Percentiles rank a stretch among this genome's conserved stretches.
Evolutionary conservation across 148 eudicot species (phyloP).

Genomic region (Chenopodium quinoa): DNA sequence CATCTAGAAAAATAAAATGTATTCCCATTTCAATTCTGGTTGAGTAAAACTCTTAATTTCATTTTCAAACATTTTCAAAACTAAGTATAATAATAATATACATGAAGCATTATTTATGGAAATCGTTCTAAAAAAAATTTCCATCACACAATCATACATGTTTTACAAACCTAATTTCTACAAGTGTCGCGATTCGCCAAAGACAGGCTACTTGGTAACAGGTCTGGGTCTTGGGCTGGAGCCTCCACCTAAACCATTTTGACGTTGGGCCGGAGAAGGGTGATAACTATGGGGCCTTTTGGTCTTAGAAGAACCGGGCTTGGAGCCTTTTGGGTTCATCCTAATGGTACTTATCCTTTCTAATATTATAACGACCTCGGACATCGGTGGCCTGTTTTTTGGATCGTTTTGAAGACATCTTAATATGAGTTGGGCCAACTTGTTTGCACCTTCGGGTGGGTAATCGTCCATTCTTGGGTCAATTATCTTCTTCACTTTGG

Average conservation of each 20-base stretch:
- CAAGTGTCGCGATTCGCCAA: neutral
- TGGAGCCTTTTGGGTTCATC: constrained; percentile 33
- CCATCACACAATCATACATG: neutral
- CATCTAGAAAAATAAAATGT: no score
- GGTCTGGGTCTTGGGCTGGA: constrained; percentile 18
- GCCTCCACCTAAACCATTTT: constrained; percentile 3
- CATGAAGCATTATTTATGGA: no score
- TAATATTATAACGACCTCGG: constrained; percentile 46
- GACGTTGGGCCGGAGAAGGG: constrained; percentile 15
- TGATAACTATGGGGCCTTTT: constrained; percentile 10
- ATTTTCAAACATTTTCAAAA: no score
- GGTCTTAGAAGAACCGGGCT: constrained; percentile 20
- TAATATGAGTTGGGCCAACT: constrained; percentile 49
- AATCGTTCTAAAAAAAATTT: no score
- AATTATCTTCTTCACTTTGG: constrained; percentile 48
- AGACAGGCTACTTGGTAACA: neutral
- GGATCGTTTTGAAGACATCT: constrained; percentile 58
- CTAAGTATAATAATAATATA: no score
- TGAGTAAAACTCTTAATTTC: no score
- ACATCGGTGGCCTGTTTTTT: constrained; percentile 55
- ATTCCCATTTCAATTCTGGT: no score
- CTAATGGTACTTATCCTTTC: constrained; percentile 40
- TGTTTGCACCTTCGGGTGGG: constrained; percentile 47
- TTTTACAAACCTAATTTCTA: neutral
- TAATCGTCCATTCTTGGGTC: constrained; percentile 56